Base-by-base conservation (phyloP, 768 basidiomycete genomes). In the Trametes sanguinea region DNA sequence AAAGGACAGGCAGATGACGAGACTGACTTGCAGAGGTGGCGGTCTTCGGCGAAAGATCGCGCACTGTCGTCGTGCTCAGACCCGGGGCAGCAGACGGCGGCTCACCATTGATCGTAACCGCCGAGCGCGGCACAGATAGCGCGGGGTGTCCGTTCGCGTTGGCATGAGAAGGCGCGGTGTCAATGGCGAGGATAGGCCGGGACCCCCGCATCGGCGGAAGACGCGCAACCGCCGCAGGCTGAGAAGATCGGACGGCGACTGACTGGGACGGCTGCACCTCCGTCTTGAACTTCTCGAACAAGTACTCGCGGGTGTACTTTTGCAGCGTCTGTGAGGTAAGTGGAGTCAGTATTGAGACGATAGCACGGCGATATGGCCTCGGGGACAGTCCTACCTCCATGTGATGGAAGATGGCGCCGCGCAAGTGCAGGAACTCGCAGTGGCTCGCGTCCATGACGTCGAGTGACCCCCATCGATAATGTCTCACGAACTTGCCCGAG, bases 381-480 rank as follows among this genome's bases (percentile, higher is more conserved):
- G 40, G 56, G 45, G 51, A 48, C 57, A 62, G 45, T 66, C 57
- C 73, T 78, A 94, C 93, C 83, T 90, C 85, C 88, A 94, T 90
- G 73, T 92, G 90, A 71, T 91, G 90, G 71, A 94, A 88, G 65
- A 96, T 84, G 51, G 90, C 91, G 33, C 82, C 81, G 60, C 91
- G 85, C 59, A 96, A 82, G 42, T 85, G 74, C 37, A 87, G 68
- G 74, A 95, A 95, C 74, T 96, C 94, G 69, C 86, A 88, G 68
- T 95, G 93, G 42, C 74, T 81, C 17, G 83, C 81, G 74, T 95
- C 89, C 67, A 94, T 77, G 48, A 92, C 88, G 71, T 94, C 89
- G 67, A 95, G 80, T 65, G 77, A 81, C 30, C 94, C 94, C 94
- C 94, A 95, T 50, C 92, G 84, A 74, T 91, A 94, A 66, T 74